phyloP scores from a whole-genome alignment of 441 rosid species.

The Flueggea neowawraea region DNA sequence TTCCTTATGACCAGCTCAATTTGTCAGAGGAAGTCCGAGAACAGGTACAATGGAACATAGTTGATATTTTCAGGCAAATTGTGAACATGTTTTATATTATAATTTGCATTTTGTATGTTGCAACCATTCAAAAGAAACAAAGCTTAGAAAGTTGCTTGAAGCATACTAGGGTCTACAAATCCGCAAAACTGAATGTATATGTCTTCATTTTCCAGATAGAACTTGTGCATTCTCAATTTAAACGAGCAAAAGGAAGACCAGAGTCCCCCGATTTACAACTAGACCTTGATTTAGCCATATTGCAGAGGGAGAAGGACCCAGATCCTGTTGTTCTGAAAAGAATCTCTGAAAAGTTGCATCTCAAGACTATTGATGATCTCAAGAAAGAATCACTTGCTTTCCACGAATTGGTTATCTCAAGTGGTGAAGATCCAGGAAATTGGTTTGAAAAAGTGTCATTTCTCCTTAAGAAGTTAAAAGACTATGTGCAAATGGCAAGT shows the following conservation, averaged over 20 bases:
- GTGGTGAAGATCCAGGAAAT: constrained; percentile 59
- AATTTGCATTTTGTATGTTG: too few species aligned
- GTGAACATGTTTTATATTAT: too few species aligned
- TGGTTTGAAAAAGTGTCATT: constrained; percentile 59
- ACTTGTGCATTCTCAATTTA: constrained; percentile 84
- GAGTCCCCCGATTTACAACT: constrained; percentile 42
- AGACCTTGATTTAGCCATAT: constrained; percentile 60
- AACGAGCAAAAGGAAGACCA: constrained; percentile 65
- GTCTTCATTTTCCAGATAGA: constrained; percentile 40
- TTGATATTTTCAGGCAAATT: background rate
- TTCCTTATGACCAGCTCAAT: constrained; percentile 53
- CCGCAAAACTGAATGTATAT: too few species aligned
- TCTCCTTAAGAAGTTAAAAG: constrained; percentile 72
- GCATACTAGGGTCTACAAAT: too few species aligned
- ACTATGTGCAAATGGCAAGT: constrained; percentile 45
- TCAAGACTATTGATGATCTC: constrained; percentile 68
- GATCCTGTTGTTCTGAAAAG: constrained; percentile 59
- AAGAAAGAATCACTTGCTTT: constrained; percentile 77
- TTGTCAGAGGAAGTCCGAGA: constrained; percentile 83
- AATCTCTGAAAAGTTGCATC: constrained; percentile 78
- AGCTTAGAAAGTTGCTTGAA: too few species aligned
- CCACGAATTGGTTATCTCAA: constrained; percentile 62
- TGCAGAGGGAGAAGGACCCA: constrained; percentile 50
- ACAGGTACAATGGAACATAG: constrained; percentile 48
- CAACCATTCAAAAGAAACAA: too few species aligned